A percentile compares a stretch with the other conserved stretches of the same genome.
Conservation (phyloP, 2,329 filamentous ascomycete genomes). For the Cercospora zeae-maydis region DNA sequence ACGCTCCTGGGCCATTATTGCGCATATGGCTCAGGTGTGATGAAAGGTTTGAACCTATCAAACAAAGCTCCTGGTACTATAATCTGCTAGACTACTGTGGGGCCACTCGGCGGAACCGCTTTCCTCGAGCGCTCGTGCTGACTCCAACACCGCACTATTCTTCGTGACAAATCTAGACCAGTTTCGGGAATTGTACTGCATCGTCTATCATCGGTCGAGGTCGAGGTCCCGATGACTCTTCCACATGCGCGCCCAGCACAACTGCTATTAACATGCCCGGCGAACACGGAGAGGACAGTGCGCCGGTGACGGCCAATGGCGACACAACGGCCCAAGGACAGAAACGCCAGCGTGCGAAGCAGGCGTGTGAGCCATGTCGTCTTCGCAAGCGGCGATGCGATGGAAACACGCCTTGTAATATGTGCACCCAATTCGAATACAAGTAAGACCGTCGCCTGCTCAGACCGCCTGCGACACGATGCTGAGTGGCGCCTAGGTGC, state of each 20-base stretch:
- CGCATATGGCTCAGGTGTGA: neutral
- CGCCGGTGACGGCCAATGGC: constrained; percentile 5
- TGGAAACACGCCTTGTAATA: constrained; percentile 51
- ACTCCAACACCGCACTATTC: neutral
- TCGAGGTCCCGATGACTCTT: neutral
- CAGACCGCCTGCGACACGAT: constrained; percentile 2
- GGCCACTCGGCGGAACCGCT: neutral
- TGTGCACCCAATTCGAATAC: constrained; percentile 54
- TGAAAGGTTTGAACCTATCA: too few species aligned
- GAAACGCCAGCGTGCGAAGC: constrained; percentile 36
- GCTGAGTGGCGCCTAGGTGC: constrained; percentile 9
- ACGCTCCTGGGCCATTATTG: too few species aligned
- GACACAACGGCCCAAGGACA: constrained; percentile 17
- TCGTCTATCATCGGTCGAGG: neutral
- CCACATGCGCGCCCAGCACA: neutral
- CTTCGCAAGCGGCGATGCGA: constrained; percentile 57
- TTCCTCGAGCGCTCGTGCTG: neutral
- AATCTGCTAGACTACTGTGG: too few species aligned
- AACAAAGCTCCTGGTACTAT: neutral
- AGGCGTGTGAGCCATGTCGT: constrained; percentile 48
- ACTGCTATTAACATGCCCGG: neutral
- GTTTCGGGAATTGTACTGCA: neutral
- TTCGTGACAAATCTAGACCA: neutral
- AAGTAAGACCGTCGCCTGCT: constrained; percentile 46
- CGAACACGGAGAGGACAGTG: neutral